Conservation (phyloP, 2,329 filamentous ascomycete genomes). For the Claviceps sp. region DNA sequence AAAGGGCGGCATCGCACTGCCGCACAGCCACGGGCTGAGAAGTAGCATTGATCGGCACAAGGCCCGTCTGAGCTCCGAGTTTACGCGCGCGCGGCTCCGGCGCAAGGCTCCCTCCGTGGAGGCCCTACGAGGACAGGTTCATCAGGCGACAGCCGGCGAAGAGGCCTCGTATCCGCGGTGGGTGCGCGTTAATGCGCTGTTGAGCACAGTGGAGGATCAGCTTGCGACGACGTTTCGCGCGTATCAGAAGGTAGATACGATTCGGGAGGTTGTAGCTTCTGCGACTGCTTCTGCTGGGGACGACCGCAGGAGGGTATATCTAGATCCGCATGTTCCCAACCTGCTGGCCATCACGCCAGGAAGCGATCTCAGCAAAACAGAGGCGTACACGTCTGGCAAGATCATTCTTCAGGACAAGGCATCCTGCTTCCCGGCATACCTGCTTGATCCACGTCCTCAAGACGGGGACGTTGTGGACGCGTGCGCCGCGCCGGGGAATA, state of each 20-base stretch:
- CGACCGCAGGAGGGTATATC: conserved; percentile 28
- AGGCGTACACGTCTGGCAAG: conserved; percentile 60
- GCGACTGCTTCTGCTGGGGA: too few relatives aligned
- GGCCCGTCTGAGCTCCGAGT: conserved; percentile 64
- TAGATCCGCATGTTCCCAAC: conserved; percentile 75
- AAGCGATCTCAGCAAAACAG: conserved; percentile 56
- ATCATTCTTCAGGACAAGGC: conserved; percentile 94
- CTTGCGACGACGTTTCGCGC: conserved; percentile 59
- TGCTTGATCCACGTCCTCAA: conserved; percentile 54
- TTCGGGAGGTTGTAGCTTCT: conserved; percentile 40
- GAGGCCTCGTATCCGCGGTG: conserved; percentile 65
- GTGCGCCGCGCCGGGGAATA: conserved; percentile 91
- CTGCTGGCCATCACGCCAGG: conserved; percentile 65
- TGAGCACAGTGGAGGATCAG: conserved; percentile 56
- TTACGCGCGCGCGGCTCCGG: conserved; percentile 65
- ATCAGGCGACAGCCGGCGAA: conserved; percentile 33
- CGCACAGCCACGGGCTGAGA: conserved; percentile 64
- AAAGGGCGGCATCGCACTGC: conserved; percentile 71
- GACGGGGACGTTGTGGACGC: conserved; percentile 79
- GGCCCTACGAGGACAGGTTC: conserved; percentile 46
- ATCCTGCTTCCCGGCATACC: conserved; percentile 87
- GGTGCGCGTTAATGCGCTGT: conserved; percentile 76
- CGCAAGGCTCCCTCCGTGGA: conserved; percentile 56
- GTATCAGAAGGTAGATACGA: conserved; percentile 40
- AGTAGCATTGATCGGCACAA: conserved; percentile 69